Percentiles rank a stretch among this genome's conserved stretches.
These are phyloP conservation scores for Laguncularia racemosa DNA, from an alignment of 345 rosid species.

Conservation along the genomic window DNA sequence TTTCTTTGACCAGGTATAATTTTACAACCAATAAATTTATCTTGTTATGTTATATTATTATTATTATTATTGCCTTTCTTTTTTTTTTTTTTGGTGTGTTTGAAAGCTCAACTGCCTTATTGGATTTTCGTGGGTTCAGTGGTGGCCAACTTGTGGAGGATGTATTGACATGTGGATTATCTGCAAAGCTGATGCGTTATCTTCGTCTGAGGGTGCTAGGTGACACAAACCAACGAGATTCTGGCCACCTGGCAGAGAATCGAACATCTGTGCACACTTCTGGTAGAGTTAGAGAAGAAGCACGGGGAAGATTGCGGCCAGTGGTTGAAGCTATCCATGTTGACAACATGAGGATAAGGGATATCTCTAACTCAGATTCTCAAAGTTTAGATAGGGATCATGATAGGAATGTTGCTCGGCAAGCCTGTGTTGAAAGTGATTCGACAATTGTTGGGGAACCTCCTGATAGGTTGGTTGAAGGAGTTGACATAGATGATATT, in stretches of 20 bases:
- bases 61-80: not conserved
- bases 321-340: slow-evolving; percentile 44
- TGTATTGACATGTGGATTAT: slow-evolving; percentile 85
- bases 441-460: slow-evolving; percentile 31
- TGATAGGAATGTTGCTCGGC: slow-evolving; percentile 27
- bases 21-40: not conserved
- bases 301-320: slow-evolving; percentile 60
- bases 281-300: slow-evolving; percentile 71
- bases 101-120: too few species aligned
- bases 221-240: slow-evolving; percentile 69
- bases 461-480: slow-evolving; percentile 36
- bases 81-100: slow-evolving; percentile 1
- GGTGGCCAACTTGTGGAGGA: slow-evolving; percentile 92
- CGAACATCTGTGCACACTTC: slow-evolving; percentile 34
- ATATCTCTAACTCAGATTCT: slow-evolving; percentile 34
- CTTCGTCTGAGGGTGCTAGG: slow-evolving; percentile 87
- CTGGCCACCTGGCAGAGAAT: slow-evolving; percentile 37
- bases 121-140: slow-evolving; percentile 20
- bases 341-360: slow-evolving; percentile 27
- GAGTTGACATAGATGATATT: slow-evolving; percentile 20
- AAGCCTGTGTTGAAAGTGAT: slow-evolving; percentile 21
- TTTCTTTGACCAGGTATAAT: slow-evolving; percentile 68
- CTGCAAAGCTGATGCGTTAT: slow-evolving; percentile 89
- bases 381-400: slow-evolving; percentile 28
- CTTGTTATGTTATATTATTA: slow-evolving; percentile 1